Evolutionary conservation across 257 asterid genomes (phyloP), one percentile per base, ranked within the genome.

Genomic region (Paulownia fortunei): DNA sequence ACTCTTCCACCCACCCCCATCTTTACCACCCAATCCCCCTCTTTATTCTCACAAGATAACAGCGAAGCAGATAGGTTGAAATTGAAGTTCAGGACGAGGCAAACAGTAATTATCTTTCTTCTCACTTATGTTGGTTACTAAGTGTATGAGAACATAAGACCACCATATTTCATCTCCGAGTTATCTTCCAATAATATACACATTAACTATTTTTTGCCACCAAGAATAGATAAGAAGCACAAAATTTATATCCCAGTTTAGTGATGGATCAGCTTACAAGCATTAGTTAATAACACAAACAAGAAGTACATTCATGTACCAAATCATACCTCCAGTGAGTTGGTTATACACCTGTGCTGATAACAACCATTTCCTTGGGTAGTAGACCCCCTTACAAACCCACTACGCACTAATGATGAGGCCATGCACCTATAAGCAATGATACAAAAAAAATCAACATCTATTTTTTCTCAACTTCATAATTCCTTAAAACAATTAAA

Each of bases 301-400:
- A 58, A 72, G 41, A 55, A 67, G 61, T 11, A 18, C 23, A 51
- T 34, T 26, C 32, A 58, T 52, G 18, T 44, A 66, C 5, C 27
- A 72, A 72, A 13, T 30, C 85, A 70, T 89, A 91, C 97, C 94
- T 91, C 93, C 42, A 91, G 73, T 19, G 86, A 82, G 82, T 83
- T 87, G 84, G 85, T 88, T 72, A 84, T 56, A 77, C 97, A 91
- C 76, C 88, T 84, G 69, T 91, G 93, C 84, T 89, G 91, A 87
- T 91, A 91, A 84, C 97, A 91, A 62, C 97, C 97, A 58, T 91
- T 89, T 76, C 97, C 97, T 84, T 91, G 97, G 26, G 90, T 84
- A 86, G 89, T 87, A 59, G 97, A 88, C 34, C 97, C 97, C 65
- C 97, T 89, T 56, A 91, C 94, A 75, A 91, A 91, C 51, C 97